Percentiles rank a stretch among this genome's conserved stretches.
Conservation (phyloP, 768 basidiomycete species). For the Cystoderma amianthinum region DNA sequence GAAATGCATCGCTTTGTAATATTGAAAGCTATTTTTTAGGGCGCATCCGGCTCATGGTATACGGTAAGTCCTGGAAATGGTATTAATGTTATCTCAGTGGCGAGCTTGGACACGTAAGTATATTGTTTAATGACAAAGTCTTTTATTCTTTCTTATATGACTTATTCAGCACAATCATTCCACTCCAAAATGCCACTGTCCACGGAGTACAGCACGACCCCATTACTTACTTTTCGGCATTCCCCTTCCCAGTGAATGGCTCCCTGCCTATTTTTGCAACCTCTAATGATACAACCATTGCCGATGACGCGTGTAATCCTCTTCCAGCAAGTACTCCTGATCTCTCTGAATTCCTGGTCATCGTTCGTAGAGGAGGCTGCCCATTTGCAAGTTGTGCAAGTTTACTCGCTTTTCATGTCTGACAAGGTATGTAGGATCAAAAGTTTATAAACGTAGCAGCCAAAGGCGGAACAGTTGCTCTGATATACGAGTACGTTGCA, state of each 20-base stretch:
- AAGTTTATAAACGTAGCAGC: slow-evolving; percentile 49
- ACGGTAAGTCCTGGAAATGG: slow-evolving; percentile 46
- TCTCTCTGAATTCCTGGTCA: slow-evolving; percentile 42
- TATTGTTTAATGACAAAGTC: too few relatives aligned
- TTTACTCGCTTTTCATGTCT: too few relatives aligned
- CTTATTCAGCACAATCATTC: slow-evolving; percentile 48
- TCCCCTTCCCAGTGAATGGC: slow-evolving; percentile 38
- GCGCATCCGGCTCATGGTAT: slow-evolving; percentile 56
- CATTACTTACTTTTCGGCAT: slow-evolving; percentile 46
- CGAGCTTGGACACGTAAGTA: slow-evolving; percentile 45
- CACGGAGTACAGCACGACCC: slow-evolving; percentile 38
- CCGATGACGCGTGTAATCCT: slow-evolving; percentile 52
- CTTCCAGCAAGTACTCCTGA: slow-evolving; percentile 48
- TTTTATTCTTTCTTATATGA: too few relatives aligned
- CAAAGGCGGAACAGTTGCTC: slow-evolving; percentile 38
- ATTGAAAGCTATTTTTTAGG: slow-evolving; percentile 23
- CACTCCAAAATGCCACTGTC: slow-evolving; percentile 49
- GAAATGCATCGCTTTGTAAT: not conserved
- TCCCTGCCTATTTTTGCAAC: slow-evolving; percentile 52
- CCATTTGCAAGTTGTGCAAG: slow-evolving; percentile 41
- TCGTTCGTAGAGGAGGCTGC: slow-evolving; percentile 57
- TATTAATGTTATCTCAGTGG: slow-evolving; percentile 47
- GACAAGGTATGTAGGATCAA: slow-evolving; percentile 21
- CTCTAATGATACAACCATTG: slow-evolving; percentile 44
- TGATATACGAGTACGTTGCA: slow-evolving; percentile 39